A percentile compares a stretch with the other conserved stretches of the same genome.
Evolutionary conservation across 78 protist genomes (phyloP).

Genomic region (Dictyostelium citrinum): DNA sequence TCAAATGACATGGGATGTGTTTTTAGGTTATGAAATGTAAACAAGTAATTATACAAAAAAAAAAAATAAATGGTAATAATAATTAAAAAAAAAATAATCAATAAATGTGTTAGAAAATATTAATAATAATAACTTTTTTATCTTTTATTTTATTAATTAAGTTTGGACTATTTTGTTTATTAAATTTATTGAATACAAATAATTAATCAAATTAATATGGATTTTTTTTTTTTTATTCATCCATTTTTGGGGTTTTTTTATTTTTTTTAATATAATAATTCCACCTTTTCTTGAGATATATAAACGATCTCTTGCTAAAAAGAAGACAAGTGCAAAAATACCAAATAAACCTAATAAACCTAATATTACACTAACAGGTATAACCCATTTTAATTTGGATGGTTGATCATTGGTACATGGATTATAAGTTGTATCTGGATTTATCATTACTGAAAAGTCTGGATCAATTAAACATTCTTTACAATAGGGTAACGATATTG

Average conservation of each 20-base stretch:
- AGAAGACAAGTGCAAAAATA: not conserved
- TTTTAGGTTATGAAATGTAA: conserved; percentile 21
- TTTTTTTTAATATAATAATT: not conserved
- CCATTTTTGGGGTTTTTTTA: not conserved
- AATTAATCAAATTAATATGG: too few species aligned
- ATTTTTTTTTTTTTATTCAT: not conserved
- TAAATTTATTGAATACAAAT: too few species aligned
- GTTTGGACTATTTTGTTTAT: too few species aligned
- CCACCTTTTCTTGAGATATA: not conserved
- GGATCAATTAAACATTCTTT: conserved; percentile 21
- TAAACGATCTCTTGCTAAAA: not conserved
- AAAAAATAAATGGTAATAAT: too few species aligned
- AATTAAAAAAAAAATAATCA: too few species aligned
- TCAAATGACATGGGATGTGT: conserved; percentile 49
- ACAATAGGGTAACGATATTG: conserved; percentile 2
- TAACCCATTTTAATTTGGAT: not conserved
- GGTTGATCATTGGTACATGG: not conserved
- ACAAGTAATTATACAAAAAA: not conserved
- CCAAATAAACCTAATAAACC: not conserved
- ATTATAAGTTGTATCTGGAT: not conserved
- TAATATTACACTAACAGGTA: not conserved
- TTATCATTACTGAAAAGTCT: conserved; percentile 9
- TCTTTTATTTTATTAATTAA: too few species aligned
- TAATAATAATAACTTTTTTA: too few species aligned
- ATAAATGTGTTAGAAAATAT: too few species aligned